Percentiles rank a stretch among this genome's conserved stretches.
phyloP scores from a whole-genome alignment of 805 yeast genomes.

The Kodamaea sagamina region DNA sequence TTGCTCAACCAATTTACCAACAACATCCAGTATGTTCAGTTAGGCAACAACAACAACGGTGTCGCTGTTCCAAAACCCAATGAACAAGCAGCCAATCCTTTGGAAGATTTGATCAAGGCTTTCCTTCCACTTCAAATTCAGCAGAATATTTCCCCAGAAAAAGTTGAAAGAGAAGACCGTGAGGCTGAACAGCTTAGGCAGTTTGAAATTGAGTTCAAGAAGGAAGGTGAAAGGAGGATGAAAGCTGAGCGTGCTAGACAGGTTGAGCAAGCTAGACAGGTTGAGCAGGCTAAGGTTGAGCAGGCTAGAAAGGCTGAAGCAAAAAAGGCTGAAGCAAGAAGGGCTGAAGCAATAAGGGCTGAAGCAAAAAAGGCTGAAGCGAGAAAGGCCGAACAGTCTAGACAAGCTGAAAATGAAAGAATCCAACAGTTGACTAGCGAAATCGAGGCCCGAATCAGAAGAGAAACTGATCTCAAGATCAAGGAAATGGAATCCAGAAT shows the following conservation, averaged over 20 bases:
- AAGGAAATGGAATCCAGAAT: constrained; percentile 7
- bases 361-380: background rate
- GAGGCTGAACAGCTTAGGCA: background rate
- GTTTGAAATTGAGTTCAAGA: constrained; percentile 1
- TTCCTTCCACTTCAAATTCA: constrained; percentile 3
- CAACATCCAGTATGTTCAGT: constrained; percentile 1
- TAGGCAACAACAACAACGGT: background rate
- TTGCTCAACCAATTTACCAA: constrained; percentile 1
- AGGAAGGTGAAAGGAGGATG: constrained; percentile 4
- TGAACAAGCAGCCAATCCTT: constrained; percentile 2
- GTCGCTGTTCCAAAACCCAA: background rate
- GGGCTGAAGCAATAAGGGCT: constrained; percentile 4
- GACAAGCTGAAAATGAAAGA: constrained; percentile 1
- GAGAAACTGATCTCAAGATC: constrained; percentile 4
- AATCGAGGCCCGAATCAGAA: constrained; percentile 1
- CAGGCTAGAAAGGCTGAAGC: constrained; percentile 8
- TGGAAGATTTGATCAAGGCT: constrained; percentile 5
- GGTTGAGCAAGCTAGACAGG: constrained; percentile 9
- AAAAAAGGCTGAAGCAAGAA: constrained; percentile 6
- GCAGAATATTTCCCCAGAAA: background rate
- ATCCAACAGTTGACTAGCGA: background rate
- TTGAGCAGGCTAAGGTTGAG: constrained; percentile 8
- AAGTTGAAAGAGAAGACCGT: background rate
- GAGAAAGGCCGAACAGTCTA: background rate
- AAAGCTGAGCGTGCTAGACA: constrained; percentile 2